Base-by-base conservation (phyloP, 768 basidiomycete genomes). In the Calocybe indica region DNA sequence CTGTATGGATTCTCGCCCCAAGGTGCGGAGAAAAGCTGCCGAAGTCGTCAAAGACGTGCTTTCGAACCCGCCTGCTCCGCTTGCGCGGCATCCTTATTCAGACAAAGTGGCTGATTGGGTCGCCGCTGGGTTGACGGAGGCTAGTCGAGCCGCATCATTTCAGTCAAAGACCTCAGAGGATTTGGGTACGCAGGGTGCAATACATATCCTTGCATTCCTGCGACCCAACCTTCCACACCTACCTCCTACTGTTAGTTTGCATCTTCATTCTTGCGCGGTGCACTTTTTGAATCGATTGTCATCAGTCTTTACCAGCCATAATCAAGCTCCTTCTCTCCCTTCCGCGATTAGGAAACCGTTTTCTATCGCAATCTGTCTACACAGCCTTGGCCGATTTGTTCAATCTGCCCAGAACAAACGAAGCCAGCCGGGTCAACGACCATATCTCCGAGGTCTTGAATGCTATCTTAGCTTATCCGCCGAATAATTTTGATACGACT, bases 11-110 rank as follows among this genome's bases (percentile, higher is more conserved):
- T 77, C 84, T 4, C 73, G 96, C 43, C 96, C 96, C 13, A 97
- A 98, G 70, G 92, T 99, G 45, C 82, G 96, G 47, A 93, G 80
- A 65, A 82, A 85, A 60, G 93, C 94, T 15, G 84, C 85, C 40
- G 94, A 97, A 58, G 78, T 88, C 13, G 77, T 99, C 31, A 78
- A 76, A 56, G 86, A 89, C 55, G 74, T 92, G 3, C 71, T 99
- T 33, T 72, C 76, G 11, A 73, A 73, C 22, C 92, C 93, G 7
- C 88, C 91, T 2, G 72, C 82, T 4, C 95, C 95, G 0, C 72
- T 87, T 34, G 57, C 79, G 5, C 65, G 75, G 15, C 96, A 99
- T 68, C 94, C 96, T 0, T 99, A 96, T 61, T 76, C 90, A 0
- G 78, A 85, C 35, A 74, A 82, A 54, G 85, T 90, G 12, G 79